A percentile compares a stretch with the other conserved stretches of the same genome.
phyloP scores from a whole-genome alignment of 352 stramenopile genomes.

The Globisporangium alternatum region DNA sequence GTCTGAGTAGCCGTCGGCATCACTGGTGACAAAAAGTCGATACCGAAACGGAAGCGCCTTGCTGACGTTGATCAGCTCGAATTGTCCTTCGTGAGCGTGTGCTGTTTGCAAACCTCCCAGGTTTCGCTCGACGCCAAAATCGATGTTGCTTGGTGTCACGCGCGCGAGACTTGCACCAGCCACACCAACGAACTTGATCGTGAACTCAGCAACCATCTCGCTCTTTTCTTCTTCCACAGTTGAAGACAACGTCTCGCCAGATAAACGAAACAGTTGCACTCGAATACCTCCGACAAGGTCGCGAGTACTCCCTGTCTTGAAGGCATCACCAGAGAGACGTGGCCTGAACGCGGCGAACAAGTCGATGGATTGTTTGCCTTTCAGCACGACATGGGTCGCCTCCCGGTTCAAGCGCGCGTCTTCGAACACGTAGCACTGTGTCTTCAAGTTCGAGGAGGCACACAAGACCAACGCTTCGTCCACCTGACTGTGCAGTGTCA shows the following conservation, averaged over 20 bases:
- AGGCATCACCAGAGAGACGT: constrained; percentile 71
- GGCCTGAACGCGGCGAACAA: constrained; percentile 80
- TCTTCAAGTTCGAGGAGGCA: constrained; percentile 86
- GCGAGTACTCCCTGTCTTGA: constrained; percentile 73
- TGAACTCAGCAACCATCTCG: constrained; percentile 84
- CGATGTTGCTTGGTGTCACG: constrained; percentile 58
- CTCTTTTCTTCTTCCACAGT: constrained; percentile 49
- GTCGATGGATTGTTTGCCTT: constrained; percentile 62
- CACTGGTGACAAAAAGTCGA: constrained; percentile 63
- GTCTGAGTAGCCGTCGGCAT: constrained; percentile 72
- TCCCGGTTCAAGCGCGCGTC: constrained; percentile 67
- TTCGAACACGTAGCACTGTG: constrained; percentile 88
- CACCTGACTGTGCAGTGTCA: constrained; percentile 82
- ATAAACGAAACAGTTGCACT: constrained; percentile 71
- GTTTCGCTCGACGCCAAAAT: constrained; percentile 82
- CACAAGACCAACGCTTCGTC: constrained; percentile 66
- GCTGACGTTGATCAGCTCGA: constrained; percentile 82
- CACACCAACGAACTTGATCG: constrained; percentile 85
- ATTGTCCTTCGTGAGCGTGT: constrained; percentile 58
- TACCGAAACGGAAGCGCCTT: constrained; percentile 76
- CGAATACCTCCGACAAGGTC: constrained; percentile 86
- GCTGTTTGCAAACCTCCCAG: constrained; percentile 35
- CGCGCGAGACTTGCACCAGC: constrained; percentile 75
- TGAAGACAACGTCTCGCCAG: not conserved
- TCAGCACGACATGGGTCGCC: constrained; percentile 67